A percentile compares a stretch with the other conserved stretches of the same genome.
Evolutionary conservation across 1,284 basidiomycete species (phyloP).

Genomic region (Ganoderma boninense): DNA sequence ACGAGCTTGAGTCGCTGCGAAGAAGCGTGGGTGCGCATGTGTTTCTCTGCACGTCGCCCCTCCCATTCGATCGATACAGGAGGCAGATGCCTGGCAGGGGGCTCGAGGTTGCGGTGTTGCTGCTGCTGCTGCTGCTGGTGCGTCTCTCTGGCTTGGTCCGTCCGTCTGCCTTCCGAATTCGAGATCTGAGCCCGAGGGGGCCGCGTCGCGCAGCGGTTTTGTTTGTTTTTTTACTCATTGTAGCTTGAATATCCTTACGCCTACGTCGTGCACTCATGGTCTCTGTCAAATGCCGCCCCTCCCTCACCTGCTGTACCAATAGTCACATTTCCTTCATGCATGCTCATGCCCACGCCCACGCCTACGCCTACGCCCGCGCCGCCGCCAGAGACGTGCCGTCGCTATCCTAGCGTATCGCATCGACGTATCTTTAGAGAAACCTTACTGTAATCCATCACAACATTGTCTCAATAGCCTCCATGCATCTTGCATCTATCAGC

Average conservation of each 20-base stretch:
- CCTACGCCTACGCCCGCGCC: not conserved
- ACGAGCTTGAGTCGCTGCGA: conserved; percentile 4
- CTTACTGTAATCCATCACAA: conserved; percentile 19
- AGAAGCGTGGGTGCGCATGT: not conserved
- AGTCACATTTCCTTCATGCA: conserved; percentile 12
- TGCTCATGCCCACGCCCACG: not conserved
- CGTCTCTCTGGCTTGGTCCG: not conserved
- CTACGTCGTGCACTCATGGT: not conserved
- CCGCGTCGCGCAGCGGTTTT: not conserved
- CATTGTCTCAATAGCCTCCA: conserved; percentile 12
- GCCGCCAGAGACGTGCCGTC: conserved; percentile 7
- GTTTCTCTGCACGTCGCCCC: not conserved
- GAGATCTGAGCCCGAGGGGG: not conserved
- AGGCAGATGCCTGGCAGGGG: conserved; percentile 1
- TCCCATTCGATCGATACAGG: conserved; percentile 4
- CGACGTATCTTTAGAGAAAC: conserved; percentile 15
- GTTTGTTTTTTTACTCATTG: not conserved
- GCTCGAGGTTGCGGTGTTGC: not conserved
- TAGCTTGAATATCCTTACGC: conserved; percentile 9
- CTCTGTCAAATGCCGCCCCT: not conserved
- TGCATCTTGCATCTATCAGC: not conserved
- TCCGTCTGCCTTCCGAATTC: not conserved
- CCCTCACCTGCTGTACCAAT: conserved; percentile 20
- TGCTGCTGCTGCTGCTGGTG: not conserved
- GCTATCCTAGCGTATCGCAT: conserved; percentile 14